Conservation (phyloP, 1,284 basidiomycete genomes). For the Phlebopus sp. region DNA sequence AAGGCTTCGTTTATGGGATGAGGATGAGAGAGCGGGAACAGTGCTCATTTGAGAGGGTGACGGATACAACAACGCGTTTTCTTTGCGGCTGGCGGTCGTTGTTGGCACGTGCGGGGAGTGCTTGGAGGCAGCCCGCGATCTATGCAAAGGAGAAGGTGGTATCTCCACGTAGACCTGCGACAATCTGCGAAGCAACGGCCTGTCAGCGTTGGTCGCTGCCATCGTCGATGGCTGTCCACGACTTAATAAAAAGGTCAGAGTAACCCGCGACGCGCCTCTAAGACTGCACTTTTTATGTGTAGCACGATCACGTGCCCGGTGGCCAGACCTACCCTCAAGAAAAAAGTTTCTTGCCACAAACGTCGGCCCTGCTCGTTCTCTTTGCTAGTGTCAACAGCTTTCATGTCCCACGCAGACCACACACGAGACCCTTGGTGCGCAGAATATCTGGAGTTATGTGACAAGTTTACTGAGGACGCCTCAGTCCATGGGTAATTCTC, state of each 20-base stretch:
- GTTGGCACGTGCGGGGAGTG: constrained; percentile 32
- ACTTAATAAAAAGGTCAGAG: constrained; percentile 8
- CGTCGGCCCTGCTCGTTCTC: not conserved
- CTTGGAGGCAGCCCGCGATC: constrained; percentile 25
- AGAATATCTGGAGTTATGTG: not conserved
- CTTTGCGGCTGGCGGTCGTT: constrained; percentile 41
- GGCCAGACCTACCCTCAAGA: constrained; percentile 27
- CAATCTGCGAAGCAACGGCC: constrained; percentile 26
- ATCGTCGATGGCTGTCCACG: constrained; percentile 11
- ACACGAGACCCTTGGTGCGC: constrained; percentile 88
- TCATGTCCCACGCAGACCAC: constrained; percentile 86
- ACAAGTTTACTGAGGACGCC: constrained; percentile 2
- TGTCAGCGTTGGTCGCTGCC: constrained; percentile 13
- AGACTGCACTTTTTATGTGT: constrained; percentile 15
- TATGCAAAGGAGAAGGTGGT: constrained; percentile 45
- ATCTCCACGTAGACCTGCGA: constrained; percentile 58
- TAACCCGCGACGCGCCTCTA: constrained; percentile 23
- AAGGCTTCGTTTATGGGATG: constrained; percentile 42
- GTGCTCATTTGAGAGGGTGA: constrained; percentile 31
- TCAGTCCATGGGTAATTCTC: constrained; percentile 96
- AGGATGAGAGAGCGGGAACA: constrained; percentile 26
- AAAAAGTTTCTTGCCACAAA: constrained; percentile 21
- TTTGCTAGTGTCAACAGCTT: constrained; percentile 1
- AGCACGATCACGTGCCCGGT: constrained; percentile 28
- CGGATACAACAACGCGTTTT: constrained; percentile 52